phyloP scores from a whole-genome alignment of 148 eudicot genomes.

The Selenicereus undatus region DNA sequence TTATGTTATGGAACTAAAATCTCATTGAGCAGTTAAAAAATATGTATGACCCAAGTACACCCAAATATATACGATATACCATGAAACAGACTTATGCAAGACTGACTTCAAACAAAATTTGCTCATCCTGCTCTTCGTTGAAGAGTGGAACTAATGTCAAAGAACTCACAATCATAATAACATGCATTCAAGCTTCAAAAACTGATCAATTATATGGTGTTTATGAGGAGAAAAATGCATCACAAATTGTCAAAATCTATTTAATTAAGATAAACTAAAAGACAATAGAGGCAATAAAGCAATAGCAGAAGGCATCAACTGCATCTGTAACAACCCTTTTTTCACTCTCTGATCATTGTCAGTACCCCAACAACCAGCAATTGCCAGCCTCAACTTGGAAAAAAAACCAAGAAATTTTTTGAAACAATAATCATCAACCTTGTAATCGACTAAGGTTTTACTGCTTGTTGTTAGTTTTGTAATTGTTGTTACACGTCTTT shows the following conservation, averaged over 20 bases:
- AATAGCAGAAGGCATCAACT: not conserved
- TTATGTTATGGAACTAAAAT: not conserved
- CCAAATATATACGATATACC: too few species aligned
- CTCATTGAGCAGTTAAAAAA: too few species aligned
- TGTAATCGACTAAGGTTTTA: too few species aligned
- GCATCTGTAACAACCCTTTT: not conserved
- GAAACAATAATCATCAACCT: too few species aligned
- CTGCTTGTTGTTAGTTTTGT: too few species aligned
- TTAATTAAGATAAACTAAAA: not conserved
- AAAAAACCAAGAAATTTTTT: not conserved
- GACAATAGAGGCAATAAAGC: not conserved
- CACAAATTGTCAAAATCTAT: not conserved
- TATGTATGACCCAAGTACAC: too few species aligned
- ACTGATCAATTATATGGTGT: not conserved
- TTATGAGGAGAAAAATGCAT: conserved; percentile 1
- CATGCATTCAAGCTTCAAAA: not conserved
- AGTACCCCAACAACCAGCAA: not conserved
- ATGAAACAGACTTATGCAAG: not conserved
- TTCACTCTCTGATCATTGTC: not conserved
- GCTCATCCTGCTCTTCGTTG: not conserved
- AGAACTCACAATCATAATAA: not conserved
- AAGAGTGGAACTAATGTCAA: not conserved
- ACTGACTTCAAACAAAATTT: not conserved
- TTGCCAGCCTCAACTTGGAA: not conserved
- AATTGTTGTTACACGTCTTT: too few species aligned